Conservation (phyloP, 179 eudicot species). For the Monotropa hypopitys region DNA sequence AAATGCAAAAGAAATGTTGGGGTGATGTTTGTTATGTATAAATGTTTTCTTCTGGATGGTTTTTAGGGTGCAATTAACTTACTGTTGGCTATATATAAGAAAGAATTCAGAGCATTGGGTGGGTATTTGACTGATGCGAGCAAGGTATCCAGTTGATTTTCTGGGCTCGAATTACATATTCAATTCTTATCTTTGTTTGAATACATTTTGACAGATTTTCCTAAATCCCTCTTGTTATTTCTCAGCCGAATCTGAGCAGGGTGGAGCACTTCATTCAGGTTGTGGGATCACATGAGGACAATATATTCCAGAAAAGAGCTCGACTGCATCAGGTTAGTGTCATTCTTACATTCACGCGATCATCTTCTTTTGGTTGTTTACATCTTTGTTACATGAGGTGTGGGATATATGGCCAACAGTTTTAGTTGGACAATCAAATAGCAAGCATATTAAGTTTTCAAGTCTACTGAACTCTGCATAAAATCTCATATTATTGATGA, state of each 20-base stretch:
- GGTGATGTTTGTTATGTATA: background rate
- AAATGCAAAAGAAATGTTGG: background rate
- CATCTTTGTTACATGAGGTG: background rate
- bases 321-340: constrained; percentile 63
- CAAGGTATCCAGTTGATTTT: constrained; percentile 44
- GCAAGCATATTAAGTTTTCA: background rate
- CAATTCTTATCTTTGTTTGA: background rate
- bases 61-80: constrained; percentile 52
- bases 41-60: constrained; percentile 13
- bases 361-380: background rate
- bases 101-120: constrained; percentile 32
- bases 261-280: constrained; percentile 56
- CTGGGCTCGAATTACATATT: background rate
- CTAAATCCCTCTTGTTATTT: constrained; percentile 14
- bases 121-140: constrained; percentile 51
- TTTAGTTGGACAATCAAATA: background rate
- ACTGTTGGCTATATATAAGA: constrained; percentile 40
- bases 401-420: background rate
- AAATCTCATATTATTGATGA: background rate
- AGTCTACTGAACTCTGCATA: background rate
- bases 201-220: background rate
- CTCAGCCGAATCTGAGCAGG: constrained; percentile 36
- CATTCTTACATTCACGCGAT: background rate
- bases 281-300: constrained; percentile 50
- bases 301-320: constrained; percentile 71